Percentiles rank a stretch among this genome's conserved stretches.
phyloP scores from a whole-genome alignment of 441 rosid genomes.

The Brassica balearica region DNA sequence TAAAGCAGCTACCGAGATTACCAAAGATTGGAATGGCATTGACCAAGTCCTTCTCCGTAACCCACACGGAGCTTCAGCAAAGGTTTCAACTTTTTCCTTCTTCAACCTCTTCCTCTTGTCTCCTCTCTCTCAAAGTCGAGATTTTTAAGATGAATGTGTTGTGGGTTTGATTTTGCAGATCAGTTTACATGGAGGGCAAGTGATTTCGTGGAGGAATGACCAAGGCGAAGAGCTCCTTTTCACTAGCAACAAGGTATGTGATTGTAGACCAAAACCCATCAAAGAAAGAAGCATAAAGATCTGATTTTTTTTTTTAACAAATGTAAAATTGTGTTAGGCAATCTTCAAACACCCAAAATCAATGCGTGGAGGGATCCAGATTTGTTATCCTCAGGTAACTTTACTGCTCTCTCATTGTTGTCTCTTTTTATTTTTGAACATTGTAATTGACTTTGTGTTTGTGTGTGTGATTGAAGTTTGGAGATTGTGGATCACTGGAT shows the following conservation, averaged over 20 bases:
- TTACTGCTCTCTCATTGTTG: neutral
- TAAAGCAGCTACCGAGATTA: constrained; percentile 62
- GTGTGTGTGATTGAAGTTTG: constrained; percentile 51
- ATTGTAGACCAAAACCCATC: neutral
- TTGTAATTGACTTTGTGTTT: neutral
- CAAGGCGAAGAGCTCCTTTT: constrained; percentile 71
- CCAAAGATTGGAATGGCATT: constrained; percentile 79
- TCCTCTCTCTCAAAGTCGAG: neutral
- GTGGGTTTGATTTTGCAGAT: constrained; percentile 44
- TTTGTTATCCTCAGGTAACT: constrained; percentile 70
- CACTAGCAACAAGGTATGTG: constrained; percentile 63
- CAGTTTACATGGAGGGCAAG: constrained; percentile 72
- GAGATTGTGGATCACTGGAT: constrained; percentile 60
- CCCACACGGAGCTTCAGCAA: constrained; percentile 75
- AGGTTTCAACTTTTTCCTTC: constrained; percentile 47
- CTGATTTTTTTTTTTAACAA: neutral
- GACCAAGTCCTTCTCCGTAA: constrained; percentile 72
- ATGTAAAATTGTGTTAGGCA: constrained; percentile 44
- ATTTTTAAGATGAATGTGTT: neutral
- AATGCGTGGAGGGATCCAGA: constrained; percentile 68
- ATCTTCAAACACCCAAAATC: constrained; percentile 65
- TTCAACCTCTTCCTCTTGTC: neutral
- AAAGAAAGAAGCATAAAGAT: neutral
- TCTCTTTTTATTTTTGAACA: neutral
- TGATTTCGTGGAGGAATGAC: constrained; percentile 69